These are phyloP conservation scores for Phlebiopsis gigantea DNA, from an alignment of 768 basidiomycete species.

Conservation along the genomic window DNA sequence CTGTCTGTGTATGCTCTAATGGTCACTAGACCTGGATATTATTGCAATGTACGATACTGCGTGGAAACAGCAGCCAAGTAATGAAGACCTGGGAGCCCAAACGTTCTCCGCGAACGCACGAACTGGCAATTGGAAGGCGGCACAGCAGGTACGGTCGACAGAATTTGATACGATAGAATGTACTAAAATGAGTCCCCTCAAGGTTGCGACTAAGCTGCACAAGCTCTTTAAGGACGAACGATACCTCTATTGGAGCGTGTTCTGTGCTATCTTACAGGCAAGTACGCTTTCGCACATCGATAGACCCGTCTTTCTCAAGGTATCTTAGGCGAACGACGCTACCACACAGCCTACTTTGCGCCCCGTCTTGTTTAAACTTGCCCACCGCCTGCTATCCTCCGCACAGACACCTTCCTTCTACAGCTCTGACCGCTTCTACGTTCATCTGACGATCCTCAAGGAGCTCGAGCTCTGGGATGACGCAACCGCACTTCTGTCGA, in stretches of 20 bases:
- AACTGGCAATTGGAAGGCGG: slow-evolving; percentile 78
- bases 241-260: slow-evolving; percentile 80
- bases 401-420: slow-evolving; percentile 58
- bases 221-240: slow-evolving; percentile 80
- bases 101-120: slow-evolving; percentile 83
- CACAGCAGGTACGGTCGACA: slow-evolving; percentile 56
- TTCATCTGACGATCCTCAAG: slow-evolving; percentile 67
- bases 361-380: slow-evolving; percentile 67
- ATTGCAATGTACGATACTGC: slow-evolving; percentile 84
- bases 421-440: slow-evolving; percentile 70
- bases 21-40: slow-evolving; percentile 65
- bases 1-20: slow-evolving; percentile 1
- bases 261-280: slow-evolving; percentile 77
- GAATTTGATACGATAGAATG: not conserved
- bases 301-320: not conserved
- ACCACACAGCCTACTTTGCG: slow-evolving; percentile 59
- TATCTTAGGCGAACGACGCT: slow-evolving; percentile 59
- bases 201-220: slow-evolving; percentile 79
- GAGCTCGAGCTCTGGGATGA: slow-evolving; percentile 68
- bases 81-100: slow-evolving; percentile 80
- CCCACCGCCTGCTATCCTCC: slow-evolving; percentile 65
- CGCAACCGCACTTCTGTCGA: slow-evolving; percentile 61
- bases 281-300: not conserved
- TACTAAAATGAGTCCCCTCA: not conserved
- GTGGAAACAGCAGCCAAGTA: slow-evolving; percentile 71